Percentiles rank a stretch among this genome's conserved stretches.
These are phyloP conservation scores for Fraxinus floribunda DNA, from an alignment of 305 asterid species.

Conservation along the genomic window DNA sequence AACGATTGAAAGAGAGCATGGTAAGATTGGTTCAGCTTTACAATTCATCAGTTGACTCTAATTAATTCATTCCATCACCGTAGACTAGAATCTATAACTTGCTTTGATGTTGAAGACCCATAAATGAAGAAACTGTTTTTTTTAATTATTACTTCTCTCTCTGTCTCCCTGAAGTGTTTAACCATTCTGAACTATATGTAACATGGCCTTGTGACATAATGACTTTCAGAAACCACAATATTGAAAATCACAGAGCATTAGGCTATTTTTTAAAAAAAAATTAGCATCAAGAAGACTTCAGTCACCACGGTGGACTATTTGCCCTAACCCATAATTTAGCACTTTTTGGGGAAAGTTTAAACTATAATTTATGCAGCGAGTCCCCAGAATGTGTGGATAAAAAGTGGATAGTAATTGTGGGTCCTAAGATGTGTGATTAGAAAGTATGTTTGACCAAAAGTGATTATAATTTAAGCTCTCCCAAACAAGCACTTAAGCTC, in stretches of 20 bases:
- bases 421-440: background rate
- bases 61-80: background rate
- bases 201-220: background rate
- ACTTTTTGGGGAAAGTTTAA: background rate
- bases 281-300: background rate
- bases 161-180: background rate
- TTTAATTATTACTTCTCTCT: conserved; percentile 1
- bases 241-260: background rate
- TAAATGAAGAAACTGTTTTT: background rate
- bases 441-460: background rate
- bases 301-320: background rate
- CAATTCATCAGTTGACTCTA: background rate
- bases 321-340: background rate
- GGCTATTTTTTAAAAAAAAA: background rate
- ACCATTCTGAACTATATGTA: background rate
- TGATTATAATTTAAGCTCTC: conserved; percentile 3
- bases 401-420: background rate
- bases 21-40: background rate
- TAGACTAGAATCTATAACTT: background rate
- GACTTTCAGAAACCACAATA: background rate
- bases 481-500: background rate
- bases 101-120: background rate
- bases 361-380: background rate
- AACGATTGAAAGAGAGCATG: background rate
- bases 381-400: background rate